Evolutionary conservation across 805 yeast species (phyloP).

Genomic region (Saccharomycopsis fodiens): DNA sequence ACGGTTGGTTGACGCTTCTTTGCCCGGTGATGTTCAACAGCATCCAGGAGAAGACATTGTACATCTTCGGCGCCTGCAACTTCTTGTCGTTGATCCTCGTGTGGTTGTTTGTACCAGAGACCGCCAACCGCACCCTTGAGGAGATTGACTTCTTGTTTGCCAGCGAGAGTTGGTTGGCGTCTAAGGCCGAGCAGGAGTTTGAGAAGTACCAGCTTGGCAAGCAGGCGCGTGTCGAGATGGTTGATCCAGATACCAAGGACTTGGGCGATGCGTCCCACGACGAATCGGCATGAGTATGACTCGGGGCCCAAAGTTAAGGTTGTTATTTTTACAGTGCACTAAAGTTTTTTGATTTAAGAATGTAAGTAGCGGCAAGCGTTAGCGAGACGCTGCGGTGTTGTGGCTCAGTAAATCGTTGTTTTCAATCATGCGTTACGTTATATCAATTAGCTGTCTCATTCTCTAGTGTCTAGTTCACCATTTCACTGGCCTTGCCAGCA

Average conservation of each 20-base stretch:
- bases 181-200: slow-evolving; percentile 3
- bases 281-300: neutral
- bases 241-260: neutral
- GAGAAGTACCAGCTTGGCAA: neutral
- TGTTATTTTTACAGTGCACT: neutral
- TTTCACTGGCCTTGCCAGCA: too few species aligned
- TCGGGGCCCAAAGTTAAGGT: neutral
- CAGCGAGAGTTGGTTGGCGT: neutral
- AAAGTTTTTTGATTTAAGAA: neutral
- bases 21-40: slow-evolving; percentile 47
- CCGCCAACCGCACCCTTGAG: slow-evolving; percentile 66
- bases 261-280: neutral
- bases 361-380: too few species aligned
- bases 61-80: slow-evolving; percentile 60
- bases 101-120: slow-evolving; percentile 65
- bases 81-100: slow-evolving; percentile 51
- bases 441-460: too few species aligned
- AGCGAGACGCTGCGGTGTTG: too few species aligned
- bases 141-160: slow-evolving; percentile 62
- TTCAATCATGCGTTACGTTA: too few species aligned
- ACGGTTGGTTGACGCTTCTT: slow-evolving; percentile 58
- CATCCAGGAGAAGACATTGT: slow-evolving; percentile 54
- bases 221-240: neutral
- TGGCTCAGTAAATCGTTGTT: too few species aligned
- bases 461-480: too few species aligned